Base-by-base conservation (phyloP, 1,284 basidiomycete genomes). In the Puccinia polysora region DNA sequence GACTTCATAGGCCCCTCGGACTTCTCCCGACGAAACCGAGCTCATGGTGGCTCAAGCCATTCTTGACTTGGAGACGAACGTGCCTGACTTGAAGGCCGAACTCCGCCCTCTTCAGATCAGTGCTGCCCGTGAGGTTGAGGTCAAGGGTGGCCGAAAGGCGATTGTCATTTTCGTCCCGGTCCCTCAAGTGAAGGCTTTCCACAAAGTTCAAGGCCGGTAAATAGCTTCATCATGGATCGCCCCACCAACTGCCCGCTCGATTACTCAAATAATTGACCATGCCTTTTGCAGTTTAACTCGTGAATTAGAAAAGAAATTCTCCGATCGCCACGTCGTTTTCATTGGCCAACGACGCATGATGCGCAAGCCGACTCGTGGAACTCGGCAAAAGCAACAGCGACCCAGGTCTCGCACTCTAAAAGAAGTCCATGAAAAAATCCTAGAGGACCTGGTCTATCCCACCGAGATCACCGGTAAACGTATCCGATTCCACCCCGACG, bases 271-370 rank as follows among this genome's bases (percentile, higher is more conserved):
- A 50, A 36, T 40, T 28, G 45, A 20, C 43, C 47, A 12, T n/a
- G 12, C 20, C 10, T n/a, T 6, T 49, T 65, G 23, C 80, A 97
- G 94, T 82, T 88, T 98, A 80, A 97, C 93, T 77, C 89, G 94
- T 75, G 95, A 99, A 83, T 87, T 99, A 80, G 96, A 98, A 87
- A 99, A 99, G 88, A 98, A 98, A 84, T 97, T 99, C 84, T 92
- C 94, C 67, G 92, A 96, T 83, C 89, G 93, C 80, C 95, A 97
- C 83, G 91, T 99, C 81, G 90, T 98, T 75, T 98, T 99, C 82
- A 88, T 98, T 81, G 94, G 91, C 73, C 96, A 99, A 84, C 93
- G 96, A 82, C 89, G 95, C 80, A 95, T 97, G 87, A 86, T 98
- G 82, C 89, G 89, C 85, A 97, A 96, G 84, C 94, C 95, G 75